phyloP scores from a whole-genome alignment of 805 yeast genomes.

The Hanseniaspora meyeri region DNA sequence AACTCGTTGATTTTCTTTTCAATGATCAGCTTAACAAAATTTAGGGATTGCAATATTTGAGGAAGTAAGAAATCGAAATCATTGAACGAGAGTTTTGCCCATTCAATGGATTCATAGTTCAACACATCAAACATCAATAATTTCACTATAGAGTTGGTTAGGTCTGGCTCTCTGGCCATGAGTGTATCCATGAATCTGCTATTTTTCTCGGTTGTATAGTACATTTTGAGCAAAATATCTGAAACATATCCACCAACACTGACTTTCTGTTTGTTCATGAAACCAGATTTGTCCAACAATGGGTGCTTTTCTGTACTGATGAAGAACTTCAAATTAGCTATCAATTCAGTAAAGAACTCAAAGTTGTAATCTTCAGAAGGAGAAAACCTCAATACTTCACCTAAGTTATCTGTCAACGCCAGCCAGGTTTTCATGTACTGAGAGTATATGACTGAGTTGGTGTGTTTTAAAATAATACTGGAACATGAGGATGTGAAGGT shows the following conservation, averaged over 20 bases:
- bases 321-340: background rate
- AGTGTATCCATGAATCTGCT: conserved; percentile 1
- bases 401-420: background rate
- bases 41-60: background rate
- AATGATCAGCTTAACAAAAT: background rate
- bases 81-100: background rate
- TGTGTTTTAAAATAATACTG: background rate
- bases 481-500: background rate
- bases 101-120: background rate
- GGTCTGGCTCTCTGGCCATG: background rate
- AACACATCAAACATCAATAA: background rate
- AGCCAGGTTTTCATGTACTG: conserved; percentile 9
- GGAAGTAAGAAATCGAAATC: conserved; percentile 2
- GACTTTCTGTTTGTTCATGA: background rate
- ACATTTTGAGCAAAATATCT: conserved; percentile 7
- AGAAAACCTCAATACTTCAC: background rate
- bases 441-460: background rate
- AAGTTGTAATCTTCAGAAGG: background rate
- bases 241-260: background rate
- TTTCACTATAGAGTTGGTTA: background rate
- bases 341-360: background rate
- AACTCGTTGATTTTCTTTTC: background rate
- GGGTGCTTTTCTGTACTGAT: background rate
- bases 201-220: conserved; percentile 1
- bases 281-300: background rate